Conservation (phyloP, 2,329 filamentous ascomycete genomes). For the Diaporthe sp. region DNA sequence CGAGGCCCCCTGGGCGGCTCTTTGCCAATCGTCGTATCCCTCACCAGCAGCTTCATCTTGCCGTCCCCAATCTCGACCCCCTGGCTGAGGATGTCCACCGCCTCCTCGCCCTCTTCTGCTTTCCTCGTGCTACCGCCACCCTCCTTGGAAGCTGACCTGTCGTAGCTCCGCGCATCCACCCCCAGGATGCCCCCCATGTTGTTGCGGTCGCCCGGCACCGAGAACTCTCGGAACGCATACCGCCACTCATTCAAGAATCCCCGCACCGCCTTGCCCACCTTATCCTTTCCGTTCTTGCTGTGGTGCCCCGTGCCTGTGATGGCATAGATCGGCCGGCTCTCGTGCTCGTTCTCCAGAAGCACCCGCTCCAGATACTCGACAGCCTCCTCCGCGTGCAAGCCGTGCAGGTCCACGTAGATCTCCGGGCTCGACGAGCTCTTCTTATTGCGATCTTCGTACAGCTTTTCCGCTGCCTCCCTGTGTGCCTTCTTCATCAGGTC, state of each 20-base stretch:
- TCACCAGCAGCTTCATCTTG: constrained; percentile 75
- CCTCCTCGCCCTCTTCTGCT: constrained; percentile 55
- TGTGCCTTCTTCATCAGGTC: constrained; percentile 98
- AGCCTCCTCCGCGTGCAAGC: constrained; percentile 98
- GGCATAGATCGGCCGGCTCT: constrained; percentile 86
- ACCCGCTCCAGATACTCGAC: constrained; percentile 93
- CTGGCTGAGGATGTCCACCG: constrained; percentile 72
- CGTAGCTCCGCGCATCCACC: constrained; percentile 77
- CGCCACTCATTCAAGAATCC: constrained; percentile 95
- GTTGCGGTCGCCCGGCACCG: constrained; percentile 91
- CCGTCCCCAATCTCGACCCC: constrained; percentile 78
- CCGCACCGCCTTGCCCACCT: constrained; percentile 94
- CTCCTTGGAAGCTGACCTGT: constrained; percentile 70
- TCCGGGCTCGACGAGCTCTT: constrained; percentile 73
- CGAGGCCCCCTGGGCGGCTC: constrained; percentile 71
- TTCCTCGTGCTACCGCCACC: constrained; percentile 45
- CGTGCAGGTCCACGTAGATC: constrained; percentile 95
- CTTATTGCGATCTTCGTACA: constrained; percentile 95
- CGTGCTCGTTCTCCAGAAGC: constrained; percentile 83
- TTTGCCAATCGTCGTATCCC: constrained; percentile 58
- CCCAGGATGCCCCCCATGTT: constrained; percentile 83
- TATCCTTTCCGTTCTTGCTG: constrained; percentile 98
- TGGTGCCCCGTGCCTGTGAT: constrained; percentile 98
- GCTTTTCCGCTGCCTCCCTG: constrained; percentile 88
- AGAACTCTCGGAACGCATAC: constrained; percentile 96